A percentile compares a stretch with the other conserved stretches of the same genome.
Conservation (phyloP, 1,284 basidiomycete genomes). For the Cryptococcus wingfieldii region DNA sequence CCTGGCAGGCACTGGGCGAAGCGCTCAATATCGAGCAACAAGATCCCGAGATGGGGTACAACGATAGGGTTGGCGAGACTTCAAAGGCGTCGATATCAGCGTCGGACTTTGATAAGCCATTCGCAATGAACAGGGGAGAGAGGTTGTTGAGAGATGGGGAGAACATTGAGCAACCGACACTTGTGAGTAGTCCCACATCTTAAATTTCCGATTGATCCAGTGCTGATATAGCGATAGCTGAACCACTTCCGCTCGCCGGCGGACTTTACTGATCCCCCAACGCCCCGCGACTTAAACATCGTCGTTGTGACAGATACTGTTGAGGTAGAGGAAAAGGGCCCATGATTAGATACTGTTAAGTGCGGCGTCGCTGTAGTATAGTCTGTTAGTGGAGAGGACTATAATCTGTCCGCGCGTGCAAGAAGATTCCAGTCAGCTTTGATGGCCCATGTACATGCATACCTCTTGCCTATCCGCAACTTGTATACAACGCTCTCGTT, state of each 20-base stretch:
- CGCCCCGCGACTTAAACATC: conserved; percentile 21
- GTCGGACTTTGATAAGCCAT: conserved; percentile 12
- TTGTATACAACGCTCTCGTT: background rate
- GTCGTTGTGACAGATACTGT: conserved; percentile 21
- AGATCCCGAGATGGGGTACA: conserved; percentile 4
- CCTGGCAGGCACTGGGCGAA: conserved; percentile 32
- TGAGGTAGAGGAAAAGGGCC: conserved; percentile 17
- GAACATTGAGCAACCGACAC: conserved; percentile 9
- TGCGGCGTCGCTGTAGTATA: too few species aligned
- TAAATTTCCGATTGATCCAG: background rate
- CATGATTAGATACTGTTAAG: background rate
- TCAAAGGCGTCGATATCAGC: background rate
- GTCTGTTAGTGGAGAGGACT: background rate
- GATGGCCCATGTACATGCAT: background rate
- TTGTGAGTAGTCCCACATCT: conserved; percentile 10
- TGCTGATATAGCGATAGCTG: conserved; percentile 8
- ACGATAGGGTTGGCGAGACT: conserved; percentile 12
- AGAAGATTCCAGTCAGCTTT: background rate
- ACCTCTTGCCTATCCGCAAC: background rate
- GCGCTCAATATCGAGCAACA: conserved; percentile 23
- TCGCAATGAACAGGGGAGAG: conserved; percentile 21
- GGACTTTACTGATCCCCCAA: conserved; percentile 9
- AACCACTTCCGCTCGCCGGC: conserved; percentile 20
- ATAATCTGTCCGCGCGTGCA: background rate
- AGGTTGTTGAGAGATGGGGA: conserved; percentile 18